phyloP scores from a whole-genome alignment of 1,284 basidiomycete genomes.

The Apiotrichum sp. region DNA sequence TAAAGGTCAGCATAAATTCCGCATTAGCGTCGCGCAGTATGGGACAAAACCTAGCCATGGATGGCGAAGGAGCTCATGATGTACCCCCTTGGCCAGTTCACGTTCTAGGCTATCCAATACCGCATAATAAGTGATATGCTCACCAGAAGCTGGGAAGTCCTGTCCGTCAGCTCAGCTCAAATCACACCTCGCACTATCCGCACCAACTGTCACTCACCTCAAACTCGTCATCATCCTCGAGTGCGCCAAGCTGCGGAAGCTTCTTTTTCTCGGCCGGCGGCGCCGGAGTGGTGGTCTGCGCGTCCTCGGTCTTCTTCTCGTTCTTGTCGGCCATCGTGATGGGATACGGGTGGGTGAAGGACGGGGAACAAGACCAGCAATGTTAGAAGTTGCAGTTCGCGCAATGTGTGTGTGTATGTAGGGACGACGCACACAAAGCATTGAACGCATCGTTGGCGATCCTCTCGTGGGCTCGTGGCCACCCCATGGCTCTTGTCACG shows the following conservation, averaged over 20 bases:
- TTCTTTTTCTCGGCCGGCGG: slow-evolving; percentile 34
- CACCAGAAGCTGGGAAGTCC: slow-evolving; percentile 3
- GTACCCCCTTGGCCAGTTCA: too few species aligned
- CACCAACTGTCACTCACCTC: slow-evolving; percentile 35
- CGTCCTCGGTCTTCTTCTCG: slow-evolving; percentile 11
- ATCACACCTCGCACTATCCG: too few species aligned
- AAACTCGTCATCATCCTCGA: slow-evolving; percentile 50
- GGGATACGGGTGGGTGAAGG: not conserved
- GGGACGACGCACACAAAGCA: too few species aligned
- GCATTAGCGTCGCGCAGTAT: not conserved
- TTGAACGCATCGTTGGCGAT: too few species aligned
- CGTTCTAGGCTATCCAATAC: too few species aligned
- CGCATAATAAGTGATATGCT: not conserved
- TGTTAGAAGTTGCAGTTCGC: too few species aligned
- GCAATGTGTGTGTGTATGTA: too few species aligned
- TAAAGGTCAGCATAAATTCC: not conserved
- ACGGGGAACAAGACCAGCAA: too few species aligned
- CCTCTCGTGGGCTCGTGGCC: too few species aligned
- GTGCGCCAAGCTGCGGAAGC: slow-evolving; percentile 44
- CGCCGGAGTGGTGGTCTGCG: not conserved
- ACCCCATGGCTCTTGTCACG: too few species aligned
- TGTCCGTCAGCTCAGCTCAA: not conserved
- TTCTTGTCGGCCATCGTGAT: slow-evolving; percentile 14
- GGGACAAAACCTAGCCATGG: not conserved
- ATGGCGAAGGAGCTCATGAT: too few species aligned